A percentile compares a stretch with the other conserved stretches of the same genome.
Evolutionary conservation across 495 filamentous ascomycete species (phyloP).

Genomic region (Staphylotrichum tortipilum): DNA sequence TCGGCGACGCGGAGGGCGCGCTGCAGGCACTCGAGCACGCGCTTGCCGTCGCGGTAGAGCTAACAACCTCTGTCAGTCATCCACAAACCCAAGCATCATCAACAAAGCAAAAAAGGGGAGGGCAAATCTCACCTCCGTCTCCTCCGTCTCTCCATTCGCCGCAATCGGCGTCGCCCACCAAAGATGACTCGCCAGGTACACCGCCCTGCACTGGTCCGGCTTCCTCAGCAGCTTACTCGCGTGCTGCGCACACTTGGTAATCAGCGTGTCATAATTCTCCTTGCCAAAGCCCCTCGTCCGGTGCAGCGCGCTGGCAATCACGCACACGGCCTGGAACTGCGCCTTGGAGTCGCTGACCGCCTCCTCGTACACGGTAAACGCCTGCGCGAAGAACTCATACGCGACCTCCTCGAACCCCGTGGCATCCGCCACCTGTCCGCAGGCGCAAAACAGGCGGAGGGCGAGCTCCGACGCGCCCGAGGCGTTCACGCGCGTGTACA

Average conservation of each 20-base stretch:
- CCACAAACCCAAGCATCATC: slow-evolving; percentile 1
- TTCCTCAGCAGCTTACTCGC: slow-evolving; percentile 97
- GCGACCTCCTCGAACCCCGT: slow-evolving; percentile 89
- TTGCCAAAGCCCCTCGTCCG: slow-evolving; percentile 78
- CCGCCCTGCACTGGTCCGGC: slow-evolving; percentile 92
- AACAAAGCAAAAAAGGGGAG: slow-evolving; percentile 1
- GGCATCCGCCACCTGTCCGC: slow-evolving; percentile 88
- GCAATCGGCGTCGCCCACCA: slow-evolving; percentile 96
- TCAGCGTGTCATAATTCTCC: slow-evolving; percentile 97
- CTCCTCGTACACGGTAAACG: slow-evolving; percentile 97
- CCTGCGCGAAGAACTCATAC: slow-evolving; percentile 98
- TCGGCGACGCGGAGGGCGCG: slow-evolving; percentile 92
- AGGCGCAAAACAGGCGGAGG: slow-evolving; percentile 80
- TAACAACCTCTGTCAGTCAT: slow-evolving; percentile 30
- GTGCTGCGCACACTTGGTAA: slow-evolving; percentile 93
- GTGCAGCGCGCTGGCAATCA: slow-evolving; percentile 84
- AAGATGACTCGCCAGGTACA: slow-evolving; percentile 89
- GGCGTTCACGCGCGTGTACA: slow-evolving; percentile 74
- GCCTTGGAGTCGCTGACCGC: slow-evolving; percentile 87
- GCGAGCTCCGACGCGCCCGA: slow-evolving; percentile 74
- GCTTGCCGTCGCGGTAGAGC: slow-evolving; percentile 95
- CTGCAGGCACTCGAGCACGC: slow-evolving; percentile 92
- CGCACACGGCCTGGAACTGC: slow-evolving; percentile 94
- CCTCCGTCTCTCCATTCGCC: slow-evolving; percentile 71
- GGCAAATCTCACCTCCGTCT: slow-evolving; percentile 75